Evolutionary conservation across 768 basidiomycete genomes (phyloP), one percentile per base, ranked within the genome.

Genomic region (Suillus spraguei): DNA sequence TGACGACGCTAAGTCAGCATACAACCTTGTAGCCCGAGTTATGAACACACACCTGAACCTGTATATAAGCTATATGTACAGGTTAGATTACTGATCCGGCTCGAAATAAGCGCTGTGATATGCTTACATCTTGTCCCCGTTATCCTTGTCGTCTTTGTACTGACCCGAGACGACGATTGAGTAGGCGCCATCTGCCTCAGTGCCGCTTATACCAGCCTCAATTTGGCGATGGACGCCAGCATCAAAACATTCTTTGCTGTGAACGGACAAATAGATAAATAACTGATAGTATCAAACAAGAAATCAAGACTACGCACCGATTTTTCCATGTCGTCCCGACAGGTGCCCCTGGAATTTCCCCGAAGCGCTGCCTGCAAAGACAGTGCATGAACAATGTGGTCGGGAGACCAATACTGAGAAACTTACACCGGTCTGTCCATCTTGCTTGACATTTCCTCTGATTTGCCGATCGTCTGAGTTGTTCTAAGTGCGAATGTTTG

Each of bases 101-200:
- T 20, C 16, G 17, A 38, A 32, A 55, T 58, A 33, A 74, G 70
- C 65, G 74, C 67, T 28, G 69, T 33, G 54, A 67, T 24, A 13
- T 52, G 4, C 69, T 33, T 61, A 76, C 74, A 76, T 64, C 10
- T 65, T 55, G 17, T 74, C 69, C 1, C 72, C 73, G 0, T 62
- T 47, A 32, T 74, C 73, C 42, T 71, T 62, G 36, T 74, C 46
- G 35, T 76, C 74, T 46, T 35, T 4, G 56, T 76, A 74, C 8
- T 7, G 10, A 20, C 17, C 3, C 0, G 74, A 72, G 14, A 74
- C 5, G 13, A 42, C 64, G 28, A 76, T 35, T 7, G 73, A 74
- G 35, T 20, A 69, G 0, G 32, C 59, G 11, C 74, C 72, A 0
- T 61, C 7, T 11, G 0, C n/a, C 2, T 4, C 1, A 11, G 17